Evolutionary conservation across 352 stramenopile genomes (phyloP).

Genomic region (Pythium pyrilobum): DNA sequence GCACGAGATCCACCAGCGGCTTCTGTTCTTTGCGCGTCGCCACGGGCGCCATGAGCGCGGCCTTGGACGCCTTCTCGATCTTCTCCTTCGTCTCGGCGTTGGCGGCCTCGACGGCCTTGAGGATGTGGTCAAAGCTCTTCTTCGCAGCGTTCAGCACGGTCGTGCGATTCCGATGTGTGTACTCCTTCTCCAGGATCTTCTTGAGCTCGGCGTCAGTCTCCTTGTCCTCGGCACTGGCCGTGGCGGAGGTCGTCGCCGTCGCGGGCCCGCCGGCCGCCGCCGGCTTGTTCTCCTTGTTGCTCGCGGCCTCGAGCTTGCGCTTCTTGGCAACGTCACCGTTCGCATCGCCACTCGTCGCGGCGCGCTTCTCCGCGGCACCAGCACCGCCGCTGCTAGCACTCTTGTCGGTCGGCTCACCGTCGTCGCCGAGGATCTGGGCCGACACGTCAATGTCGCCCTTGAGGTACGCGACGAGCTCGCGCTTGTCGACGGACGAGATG

Average conservation of each 20-base stretch:
- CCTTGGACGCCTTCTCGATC: constrained; percentile 80
- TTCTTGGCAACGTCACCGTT: constrained; percentile 17
- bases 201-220: constrained; percentile 47
- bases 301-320: constrained; percentile 18
- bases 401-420: constrained; percentile 10
- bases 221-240: constrained; percentile 11
- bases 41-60: constrained; percentile 39
- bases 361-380: constrained; percentile 2
- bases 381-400: neutral
- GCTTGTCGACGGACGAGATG: constrained; percentile 86
- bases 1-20: constrained; percentile 58
- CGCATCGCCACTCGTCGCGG: constrained; percentile 6
- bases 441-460: constrained; percentile 80
- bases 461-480: constrained; percentile 79
- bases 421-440: constrained; percentile 52
- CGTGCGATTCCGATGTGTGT: constrained; percentile 56
- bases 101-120: constrained; percentile 74
- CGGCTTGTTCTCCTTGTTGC: constrained; percentile 6
- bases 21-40: constrained; percentile 54
- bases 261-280: constrained; percentile 6
- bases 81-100: constrained; percentile 86
- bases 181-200: constrained; percentile 61
- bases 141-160: constrained; percentile 72
- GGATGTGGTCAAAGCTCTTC: constrained; percentile 79
- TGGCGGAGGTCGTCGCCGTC: constrained; percentile 22